Evolutionary conservation across 176 grass and related monocot species (phyloP).

Genomic region (Miscanthus lutarioriparius): DNA sequence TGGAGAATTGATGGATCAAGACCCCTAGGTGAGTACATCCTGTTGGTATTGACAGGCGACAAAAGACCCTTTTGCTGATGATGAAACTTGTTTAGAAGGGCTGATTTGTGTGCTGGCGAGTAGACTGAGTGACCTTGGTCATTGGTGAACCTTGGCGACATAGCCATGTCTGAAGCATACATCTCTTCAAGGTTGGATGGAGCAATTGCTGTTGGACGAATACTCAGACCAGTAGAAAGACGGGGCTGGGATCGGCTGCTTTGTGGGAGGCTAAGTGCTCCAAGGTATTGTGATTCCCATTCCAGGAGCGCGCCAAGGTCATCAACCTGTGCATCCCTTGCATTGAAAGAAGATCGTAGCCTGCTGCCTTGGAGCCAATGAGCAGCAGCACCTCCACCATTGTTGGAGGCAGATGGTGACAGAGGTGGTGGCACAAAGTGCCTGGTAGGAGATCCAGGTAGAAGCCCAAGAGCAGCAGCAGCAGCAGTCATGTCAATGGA

Average conservation of each 20-base stretch:
- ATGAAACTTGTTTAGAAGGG: conserved; percentile 67
- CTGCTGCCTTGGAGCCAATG: conserved; percentile 73
- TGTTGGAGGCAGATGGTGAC: conserved; percentile 57
- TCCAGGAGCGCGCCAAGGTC: conserved; percentile 63
- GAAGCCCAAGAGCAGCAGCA: conserved; percentile 55
- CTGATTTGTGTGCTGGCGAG: conserved; percentile 76
- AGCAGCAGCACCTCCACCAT: conserved; percentile 28
- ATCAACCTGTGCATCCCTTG: conserved; percentile 67
- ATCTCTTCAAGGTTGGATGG: conserved; percentile 72
- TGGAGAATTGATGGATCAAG: conserved; percentile 50
- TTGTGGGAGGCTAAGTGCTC: conserved; percentile 53
- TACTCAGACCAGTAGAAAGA: conserved; percentile 39
- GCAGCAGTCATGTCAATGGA: conserved; percentile 72
- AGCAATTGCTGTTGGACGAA: conserved; percentile 48
- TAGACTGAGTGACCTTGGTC: conserved; percentile 66
- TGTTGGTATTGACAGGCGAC: conserved; percentile 74
- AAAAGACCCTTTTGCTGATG: conserved; percentile 62
- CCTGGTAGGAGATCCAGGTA: conserved; percentile 48
- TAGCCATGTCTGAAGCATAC: conserved; percentile 60
- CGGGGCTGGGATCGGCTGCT: conserved; percentile 33
- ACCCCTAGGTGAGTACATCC: conserved; percentile 60
- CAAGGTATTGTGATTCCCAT: conserved; percentile 64
- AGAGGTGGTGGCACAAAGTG: conserved; percentile 51
- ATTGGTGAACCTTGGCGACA: conserved; percentile 67
- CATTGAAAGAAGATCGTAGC: conserved; percentile 80